These are phyloP conservation scores for Linnemannia zychae DNA, from an alignment of 192 early-diverging fungal species.

Conservation along the genomic window DNA sequence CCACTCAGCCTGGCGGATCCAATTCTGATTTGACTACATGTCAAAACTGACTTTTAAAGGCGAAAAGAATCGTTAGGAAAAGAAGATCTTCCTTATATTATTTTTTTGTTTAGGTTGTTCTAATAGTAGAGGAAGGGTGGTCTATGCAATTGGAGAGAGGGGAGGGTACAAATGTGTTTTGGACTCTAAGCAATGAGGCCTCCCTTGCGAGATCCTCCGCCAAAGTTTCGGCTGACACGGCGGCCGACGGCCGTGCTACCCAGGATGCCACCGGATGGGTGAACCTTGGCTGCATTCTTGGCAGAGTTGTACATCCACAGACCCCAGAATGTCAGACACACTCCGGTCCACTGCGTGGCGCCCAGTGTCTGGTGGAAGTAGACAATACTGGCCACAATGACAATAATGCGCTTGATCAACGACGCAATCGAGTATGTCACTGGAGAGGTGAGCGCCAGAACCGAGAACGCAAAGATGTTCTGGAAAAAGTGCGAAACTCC, in stretches of 20 bases:
- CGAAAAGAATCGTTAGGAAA: background rate
- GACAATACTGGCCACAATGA: slow-evolving; percentile 85
- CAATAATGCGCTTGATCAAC: slow-evolving; percentile 91
- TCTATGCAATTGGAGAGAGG: background rate
- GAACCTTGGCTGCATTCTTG: slow-evolving; percentile 64
- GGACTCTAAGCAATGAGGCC: slow-evolving; percentile 36
- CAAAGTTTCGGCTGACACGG: slow-evolving; percentile 44
- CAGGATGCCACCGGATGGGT: slow-evolving; percentile 25
- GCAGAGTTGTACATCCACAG: slow-evolving; percentile 90
- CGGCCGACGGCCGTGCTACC: slow-evolving; percentile 35
- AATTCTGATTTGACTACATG: background rate
- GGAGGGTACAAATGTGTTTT: background rate
- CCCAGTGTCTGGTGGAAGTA: slow-evolving; percentile 86
- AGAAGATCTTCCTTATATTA: background rate
- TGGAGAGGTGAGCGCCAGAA: slow-evolving; percentile 81
- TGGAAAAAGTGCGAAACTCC: slow-evolving; percentile 87
- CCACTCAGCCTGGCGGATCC: background rate
- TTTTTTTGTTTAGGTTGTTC: slow-evolving; percentile 6
- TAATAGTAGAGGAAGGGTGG: background rate
- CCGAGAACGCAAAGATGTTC: slow-evolving; percentile 83
- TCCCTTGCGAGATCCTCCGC: slow-evolving; percentile 28
- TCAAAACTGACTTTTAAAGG: background rate
- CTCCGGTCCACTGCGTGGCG: slow-evolving; percentile 77
- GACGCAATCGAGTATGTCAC: slow-evolving; percentile 91
- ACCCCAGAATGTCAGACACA: slow-evolving; percentile 84